Conservation (phyloP, 2,329 filamentous ascomycete species). For the Exophiala mesophila region DNA sequence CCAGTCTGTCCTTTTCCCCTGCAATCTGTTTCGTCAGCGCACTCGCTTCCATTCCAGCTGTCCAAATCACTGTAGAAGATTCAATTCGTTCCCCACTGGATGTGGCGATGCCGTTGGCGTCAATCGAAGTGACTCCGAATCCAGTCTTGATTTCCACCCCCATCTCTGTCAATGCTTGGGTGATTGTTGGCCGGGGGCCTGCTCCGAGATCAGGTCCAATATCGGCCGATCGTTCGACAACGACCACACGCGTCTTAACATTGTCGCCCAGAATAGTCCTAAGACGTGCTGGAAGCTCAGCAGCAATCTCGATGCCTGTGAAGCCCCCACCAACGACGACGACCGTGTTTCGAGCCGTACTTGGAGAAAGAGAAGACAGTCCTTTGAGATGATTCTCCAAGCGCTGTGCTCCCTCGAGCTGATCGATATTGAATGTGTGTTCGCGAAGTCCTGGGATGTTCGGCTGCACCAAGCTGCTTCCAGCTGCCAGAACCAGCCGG, state of each 20-base stretch:
- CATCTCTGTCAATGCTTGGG: slow-evolving; percentile 29
- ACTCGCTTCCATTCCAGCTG: slow-evolving; percentile 34
- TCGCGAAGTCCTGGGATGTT: slow-evolving; percentile 30
- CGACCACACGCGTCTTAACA: slow-evolving; percentile 17
- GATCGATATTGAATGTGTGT: slow-evolving; percentile 36
- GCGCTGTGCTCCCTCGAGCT: slow-evolving; percentile 26
- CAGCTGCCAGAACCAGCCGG: slow-evolving; percentile 36
- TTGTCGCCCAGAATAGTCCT: slow-evolving; percentile 10
- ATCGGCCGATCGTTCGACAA: slow-evolving; percentile 30
- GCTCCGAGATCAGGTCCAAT: slow-evolving; percentile 34
- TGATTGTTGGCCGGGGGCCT: slow-evolving; percentile 33
- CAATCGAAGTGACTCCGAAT: slow-evolving; percentile 27
- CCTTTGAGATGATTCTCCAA: slow-evolving; percentile 30
- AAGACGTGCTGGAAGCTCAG: slow-evolving; percentile 32
- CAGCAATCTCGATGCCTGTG: slow-evolving; percentile 31
- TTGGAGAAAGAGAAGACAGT: slow-evolving; percentile 26
- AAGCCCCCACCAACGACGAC: slow-evolving; percentile 35
- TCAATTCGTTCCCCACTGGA: slow-evolving; percentile 33
- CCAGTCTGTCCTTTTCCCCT: slow-evolving; percentile 28
- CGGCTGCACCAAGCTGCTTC: slow-evolving; percentile 33
- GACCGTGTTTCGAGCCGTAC: slow-evolving; percentile 32
- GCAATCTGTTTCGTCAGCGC: slow-evolving; percentile 33
- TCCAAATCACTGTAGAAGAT: slow-evolving; percentile 35
- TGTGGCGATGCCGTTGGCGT: slow-evolving; percentile 27
- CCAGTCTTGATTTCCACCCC: slow-evolving; percentile 32